A percentile compares a stretch with the other conserved stretches of the same genome.
phyloP scores from a whole-genome alignment of 352 stramenopile species.

The Globisporangium paddicum region DNA sequence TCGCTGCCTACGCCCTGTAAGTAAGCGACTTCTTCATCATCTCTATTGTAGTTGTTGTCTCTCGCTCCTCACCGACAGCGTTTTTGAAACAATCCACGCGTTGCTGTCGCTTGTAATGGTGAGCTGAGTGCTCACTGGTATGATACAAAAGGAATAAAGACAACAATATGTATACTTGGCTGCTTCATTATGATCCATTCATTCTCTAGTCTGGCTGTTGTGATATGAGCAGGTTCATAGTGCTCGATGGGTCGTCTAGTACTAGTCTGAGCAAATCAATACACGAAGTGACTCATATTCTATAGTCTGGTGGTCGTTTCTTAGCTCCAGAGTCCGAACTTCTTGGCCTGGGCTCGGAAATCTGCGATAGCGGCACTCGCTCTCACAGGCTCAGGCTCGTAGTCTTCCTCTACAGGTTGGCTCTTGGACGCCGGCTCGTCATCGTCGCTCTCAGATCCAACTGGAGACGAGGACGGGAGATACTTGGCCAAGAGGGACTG shows the following conservation, averaged over 20 bases:
- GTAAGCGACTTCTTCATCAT: neutral
- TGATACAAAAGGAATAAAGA: neutral
- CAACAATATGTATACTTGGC: too few relatives aligned
- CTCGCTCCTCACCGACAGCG: neutral
- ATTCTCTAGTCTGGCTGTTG: neutral
- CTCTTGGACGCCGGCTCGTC: conserved; percentile 6
- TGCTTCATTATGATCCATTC: too few relatives aligned
- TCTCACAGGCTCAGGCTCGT: neutral
- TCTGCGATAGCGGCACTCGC: conserved; percentile 21
- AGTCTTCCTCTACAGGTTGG: neutral
- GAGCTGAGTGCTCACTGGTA: neutral
- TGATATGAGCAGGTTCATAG: too few relatives aligned
- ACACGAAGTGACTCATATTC: neutral
- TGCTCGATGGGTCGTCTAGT: too few relatives aligned
- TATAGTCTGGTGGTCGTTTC: neutral
- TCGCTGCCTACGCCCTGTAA: conserved; percentile 7
- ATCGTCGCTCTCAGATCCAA: conserved; percentile 12
- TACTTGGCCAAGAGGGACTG: conserved; percentile 3
- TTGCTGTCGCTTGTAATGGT: neutral
- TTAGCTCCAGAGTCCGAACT: conserved; percentile 44
- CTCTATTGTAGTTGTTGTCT: neutral
- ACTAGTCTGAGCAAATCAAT: neutral
- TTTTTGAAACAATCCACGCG: neutral
- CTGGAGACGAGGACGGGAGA: neutral
- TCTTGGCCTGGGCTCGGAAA: conserved; percentile 33